Evolutionary conservation across 2,329 filamentous ascomycete species (phyloP).

Genomic region (Zymoseptoria crescenta): DNA sequence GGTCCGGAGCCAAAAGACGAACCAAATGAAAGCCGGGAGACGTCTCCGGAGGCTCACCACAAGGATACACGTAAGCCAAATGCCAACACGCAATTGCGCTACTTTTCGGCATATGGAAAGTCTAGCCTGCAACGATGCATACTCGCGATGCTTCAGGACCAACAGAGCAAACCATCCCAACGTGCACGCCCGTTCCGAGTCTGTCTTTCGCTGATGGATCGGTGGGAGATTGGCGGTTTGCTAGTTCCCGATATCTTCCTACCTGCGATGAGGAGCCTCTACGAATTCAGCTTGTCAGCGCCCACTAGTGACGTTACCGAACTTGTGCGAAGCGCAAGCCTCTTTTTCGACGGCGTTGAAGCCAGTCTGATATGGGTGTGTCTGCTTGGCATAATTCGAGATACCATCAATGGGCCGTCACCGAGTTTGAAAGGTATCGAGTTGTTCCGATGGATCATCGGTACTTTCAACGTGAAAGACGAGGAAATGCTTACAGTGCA

Average conservation of each 20-base stretch:
- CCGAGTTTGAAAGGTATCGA: conserved; percentile 47
- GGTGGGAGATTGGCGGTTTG: conserved; percentile 90
- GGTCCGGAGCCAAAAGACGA: conserved; percentile 58
- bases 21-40: conserved; percentile 16
- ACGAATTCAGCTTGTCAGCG: conserved; percentile 60
- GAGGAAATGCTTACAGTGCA: conserved; percentile 91
- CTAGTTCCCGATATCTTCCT: conserved; percentile 85
- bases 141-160: conserved; percentile 62
- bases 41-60: conserved; percentile 17
- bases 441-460: conserved; percentile 72
- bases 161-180: conserved; percentile 51
- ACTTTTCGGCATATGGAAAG: conserved; percentile 76
- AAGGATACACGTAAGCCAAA: conserved; percentile 36
- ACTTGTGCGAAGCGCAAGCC: conserved; percentile 83
- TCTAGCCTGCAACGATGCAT: conserved; percentile 66
- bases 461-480: conserved; percentile 86
- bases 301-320: conserved; percentile 69
- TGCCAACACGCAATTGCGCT: conserved; percentile 50
- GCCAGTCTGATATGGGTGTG: conserved; percentile 73
- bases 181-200: conserved; percentile 81
- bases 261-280: conserved; percentile 72
- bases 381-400: conserved; percentile 19
- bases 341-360: conserved; percentile 96
- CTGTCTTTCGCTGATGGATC: conserved; percentile 92
- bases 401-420: conserved; percentile 5